Base-by-base conservation (phyloP, 768 basidiomycete species). In the Collybia mongolica region DNA sequence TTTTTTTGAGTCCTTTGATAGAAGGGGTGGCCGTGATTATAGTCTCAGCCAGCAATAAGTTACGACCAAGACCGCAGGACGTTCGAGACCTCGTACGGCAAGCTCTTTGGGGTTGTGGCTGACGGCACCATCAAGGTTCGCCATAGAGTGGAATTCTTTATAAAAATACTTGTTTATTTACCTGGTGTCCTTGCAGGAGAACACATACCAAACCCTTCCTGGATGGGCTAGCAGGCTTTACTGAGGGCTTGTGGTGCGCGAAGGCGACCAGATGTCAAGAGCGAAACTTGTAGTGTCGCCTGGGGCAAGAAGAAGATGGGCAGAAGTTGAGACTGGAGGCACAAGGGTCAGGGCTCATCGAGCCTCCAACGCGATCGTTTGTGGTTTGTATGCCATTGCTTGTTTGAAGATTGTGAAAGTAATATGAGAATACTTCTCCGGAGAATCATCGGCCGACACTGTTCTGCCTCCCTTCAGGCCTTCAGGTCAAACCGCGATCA, bases 261-360 rank as follows among this genome's bases (percentile, higher is more conserved):
- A 60, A 66, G 51, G 63, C 2, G 65, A 71, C 36, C 59, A 70
- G 57, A 68, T 78, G 35, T 75, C 75, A 39, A 73, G 70, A 6
- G 58, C 64, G 35, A 80, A 80, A 60, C 62, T 80, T 38, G 67
- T 80, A 35, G 65, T 64, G 51, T 69, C 58, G 29, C 77, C 78
- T 11, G 11, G 4, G 11, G 32, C 11, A 11, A 32, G 32, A 12
- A 12, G 32, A 14, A 12, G 32, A 26, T 26, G 24, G 24, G 3
- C 24, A 26, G 24, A 26, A 7, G 24, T 26, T 26, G 24, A 26
- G 24, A 7, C 7, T 7, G 32, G 6, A 14, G 32, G 11, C 11
- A 32, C 32, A 6, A 32, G 32, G 32, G 14, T 9, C 32, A 12
- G 11, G 32, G 14, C 11, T 9, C 9, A n/a, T n/a, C 11, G 24